Percentiles rank a stretch among this genome's conserved stretches.
These are phyloP conservation scores for Gelatoporia subvermispora DNA, from an alignment of 768 basidiomycete genomes.

Conservation along the genomic window DNA sequence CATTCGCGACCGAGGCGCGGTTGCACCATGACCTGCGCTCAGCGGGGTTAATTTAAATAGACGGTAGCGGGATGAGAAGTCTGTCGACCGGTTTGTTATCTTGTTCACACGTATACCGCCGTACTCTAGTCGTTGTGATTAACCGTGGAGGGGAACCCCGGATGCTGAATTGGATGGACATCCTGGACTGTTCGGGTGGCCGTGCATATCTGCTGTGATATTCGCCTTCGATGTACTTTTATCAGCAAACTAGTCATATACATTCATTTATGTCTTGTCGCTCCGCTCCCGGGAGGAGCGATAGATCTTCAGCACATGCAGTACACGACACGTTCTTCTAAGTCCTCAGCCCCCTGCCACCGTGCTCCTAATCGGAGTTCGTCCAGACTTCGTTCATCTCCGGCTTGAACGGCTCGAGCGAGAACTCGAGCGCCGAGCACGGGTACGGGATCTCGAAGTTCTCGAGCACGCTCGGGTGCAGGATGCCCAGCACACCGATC, in stretches of 20 bases:
- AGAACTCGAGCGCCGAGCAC: constrained; percentile 93
- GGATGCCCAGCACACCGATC: constrained; percentile 88
- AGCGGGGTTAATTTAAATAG: constrained; percentile 62
- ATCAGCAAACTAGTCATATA: too few relatives aligned
- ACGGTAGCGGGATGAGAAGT: background rate
- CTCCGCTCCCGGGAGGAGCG: background rate
- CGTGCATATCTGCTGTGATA: too few relatives aligned
- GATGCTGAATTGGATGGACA: too few relatives aligned
- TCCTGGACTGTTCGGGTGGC: too few relatives aligned
- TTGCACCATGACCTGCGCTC: constrained; percentile 56
- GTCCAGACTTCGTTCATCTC: constrained; percentile 20
- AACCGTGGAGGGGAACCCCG: too few relatives aligned
- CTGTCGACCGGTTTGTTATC: background rate
- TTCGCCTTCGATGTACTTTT: too few relatives aligned
- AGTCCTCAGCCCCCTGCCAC: background rate
- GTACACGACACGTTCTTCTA: background rate
- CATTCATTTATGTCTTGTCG: background rate
- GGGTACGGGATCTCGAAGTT: constrained; percentile 95
- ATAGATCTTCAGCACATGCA: background rate
- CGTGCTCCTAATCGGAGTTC: background rate
- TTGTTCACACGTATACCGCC: too few relatives aligned
- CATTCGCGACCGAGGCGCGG: constrained; percentile 49
- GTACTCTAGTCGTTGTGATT: too few relatives aligned
- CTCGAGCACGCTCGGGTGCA: constrained; percentile 87
- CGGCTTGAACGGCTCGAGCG: constrained; percentile 91